phyloP scores from a whole-genome alignment of 805 yeast species.

The Pichia cabralensis region DNA sequence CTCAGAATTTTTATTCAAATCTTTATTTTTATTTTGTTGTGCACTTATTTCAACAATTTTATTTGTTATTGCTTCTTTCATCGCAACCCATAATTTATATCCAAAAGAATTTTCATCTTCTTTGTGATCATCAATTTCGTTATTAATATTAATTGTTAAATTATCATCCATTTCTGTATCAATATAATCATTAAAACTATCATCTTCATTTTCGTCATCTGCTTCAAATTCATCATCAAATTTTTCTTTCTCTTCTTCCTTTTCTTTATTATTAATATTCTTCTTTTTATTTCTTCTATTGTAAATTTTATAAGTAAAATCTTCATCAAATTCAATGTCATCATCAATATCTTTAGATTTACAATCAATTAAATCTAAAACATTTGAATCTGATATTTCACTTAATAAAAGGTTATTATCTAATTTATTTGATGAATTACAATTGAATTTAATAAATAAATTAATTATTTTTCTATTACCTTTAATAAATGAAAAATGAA shows the following conservation, averaged over 20 bases:
- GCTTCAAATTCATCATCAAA: constrained; percentile 7
- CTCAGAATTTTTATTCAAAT: constrained; percentile 24
- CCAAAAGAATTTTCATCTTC: constrained; percentile 16
- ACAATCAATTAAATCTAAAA: constrained; percentile 25
- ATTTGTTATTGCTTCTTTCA: constrained; percentile 20
- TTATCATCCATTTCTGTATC: constrained; percentile 8
- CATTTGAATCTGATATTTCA: constrained; percentile 33
- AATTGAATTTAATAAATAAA: constrained; percentile 52
- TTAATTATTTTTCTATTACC: constrained; percentile 64
- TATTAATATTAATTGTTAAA: constrained; percentile 2
- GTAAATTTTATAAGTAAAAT: neutral
- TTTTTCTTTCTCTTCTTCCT: constrained; percentile 1
- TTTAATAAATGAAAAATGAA: constrained; percentile 73
- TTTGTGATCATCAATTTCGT: neutral
- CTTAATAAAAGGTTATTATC: constrained; percentile 36
- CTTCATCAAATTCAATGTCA: constrained; percentile 5
- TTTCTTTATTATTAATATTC: neutral
- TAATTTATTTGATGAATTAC: constrained; percentile 44
- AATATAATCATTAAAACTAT: constrained; percentile 5
- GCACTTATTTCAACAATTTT: constrained; percentile 9
- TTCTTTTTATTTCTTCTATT: neutral
- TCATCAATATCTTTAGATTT: constrained; percentile 6
- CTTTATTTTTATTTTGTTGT: neutral
- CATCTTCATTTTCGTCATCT: constrained; percentile 6
- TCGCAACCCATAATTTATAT: constrained; percentile 21